These are phyloP conservation scores for Podosphaera xanthii DNA, from an alignment of 2,329 filamentous ascomycete species.

Conservation along the genomic window DNA sequence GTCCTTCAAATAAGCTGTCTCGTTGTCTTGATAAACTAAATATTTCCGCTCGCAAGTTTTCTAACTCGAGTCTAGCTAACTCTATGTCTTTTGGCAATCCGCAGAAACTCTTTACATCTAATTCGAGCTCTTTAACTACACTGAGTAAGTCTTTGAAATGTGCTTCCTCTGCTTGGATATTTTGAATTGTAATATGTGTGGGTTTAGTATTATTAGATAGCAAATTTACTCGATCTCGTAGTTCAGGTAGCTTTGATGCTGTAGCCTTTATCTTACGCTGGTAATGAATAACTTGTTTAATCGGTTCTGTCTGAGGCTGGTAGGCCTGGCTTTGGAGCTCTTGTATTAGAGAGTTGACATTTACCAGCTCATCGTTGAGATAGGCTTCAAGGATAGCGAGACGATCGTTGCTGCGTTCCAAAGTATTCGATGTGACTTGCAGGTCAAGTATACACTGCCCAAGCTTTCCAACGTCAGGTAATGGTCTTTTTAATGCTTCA, in stretches of 20 bases:
- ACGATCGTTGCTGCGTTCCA: constrained; percentile 31
- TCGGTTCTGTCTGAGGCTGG: constrained; percentile 32
- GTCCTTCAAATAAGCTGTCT: constrained; percentile 51
- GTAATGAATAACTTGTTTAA: constrained; percentile 50
- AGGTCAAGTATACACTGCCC: constrained; percentile 30
- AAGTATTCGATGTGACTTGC: constrained; percentile 26
- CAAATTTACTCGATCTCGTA: constrained; percentile 29
- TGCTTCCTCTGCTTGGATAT: constrained; percentile 34
- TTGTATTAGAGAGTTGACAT: constrained; percentile 19
- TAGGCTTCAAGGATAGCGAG: constrained; percentile 32
- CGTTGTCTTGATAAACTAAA: constrained; percentile 35
- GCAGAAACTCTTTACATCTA: constrained; percentile 40
- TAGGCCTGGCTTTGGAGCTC: constrained; percentile 25
- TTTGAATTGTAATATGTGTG: constrained; percentile 24
- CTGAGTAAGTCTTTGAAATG: constrained; percentile 33
- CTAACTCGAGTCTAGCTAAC: constrained; percentile 46
- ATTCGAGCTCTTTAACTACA: constrained; percentile 34
- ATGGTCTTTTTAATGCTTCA: constrained; percentile 21
- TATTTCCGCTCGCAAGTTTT: constrained; percentile 41
- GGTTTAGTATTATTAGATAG: constrained; percentile 11
- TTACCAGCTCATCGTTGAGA: constrained; percentile 26
- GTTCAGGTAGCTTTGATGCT: constrained; percentile 42
- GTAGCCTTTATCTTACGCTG: constrained; percentile 48
- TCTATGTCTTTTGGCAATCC: constrained; percentile 50
- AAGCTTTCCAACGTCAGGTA: constrained; percentile 23